Evolutionary conservation across 192 early-diverging fungal species (phyloP).

Genomic region (Coemansia sp.): DNA sequence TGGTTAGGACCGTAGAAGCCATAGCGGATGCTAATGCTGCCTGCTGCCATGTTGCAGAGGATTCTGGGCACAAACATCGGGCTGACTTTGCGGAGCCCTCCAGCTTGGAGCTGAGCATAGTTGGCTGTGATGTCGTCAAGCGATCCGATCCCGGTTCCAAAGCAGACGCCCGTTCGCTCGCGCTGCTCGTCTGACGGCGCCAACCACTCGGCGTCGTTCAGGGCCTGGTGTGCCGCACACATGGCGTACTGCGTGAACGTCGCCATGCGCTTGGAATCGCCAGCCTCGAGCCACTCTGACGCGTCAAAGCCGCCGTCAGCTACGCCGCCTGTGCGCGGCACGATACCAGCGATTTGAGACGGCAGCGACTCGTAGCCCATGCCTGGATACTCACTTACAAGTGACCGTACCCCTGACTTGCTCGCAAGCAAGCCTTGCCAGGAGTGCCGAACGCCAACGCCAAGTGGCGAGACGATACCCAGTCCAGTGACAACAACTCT

Average conservation of each 20-base stretch:
- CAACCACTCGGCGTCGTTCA: conserved; percentile 82
- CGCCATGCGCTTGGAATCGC: conserved; percentile 77
- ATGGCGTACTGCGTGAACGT: conserved; percentile 88
- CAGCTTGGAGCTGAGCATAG: conserved; percentile 50
- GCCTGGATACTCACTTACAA: conserved; percentile 21
- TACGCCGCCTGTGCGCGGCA: conserved; percentile 57
- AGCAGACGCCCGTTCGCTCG: conserved; percentile 79
- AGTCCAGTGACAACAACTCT: conserved; percentile 96
- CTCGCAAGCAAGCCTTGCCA: conserved; percentile 78
- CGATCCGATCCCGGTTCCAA: conserved; percentile 94
- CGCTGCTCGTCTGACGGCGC: conserved; percentile 60
- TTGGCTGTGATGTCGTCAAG: conserved; percentile 79
- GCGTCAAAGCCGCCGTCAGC: conserved; percentile 69
- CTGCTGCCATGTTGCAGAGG: conserved; percentile 94
- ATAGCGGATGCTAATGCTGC: conserved; percentile 88
- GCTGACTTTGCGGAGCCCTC: conserved; percentile 73
- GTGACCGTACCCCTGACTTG: conserved; percentile 77
- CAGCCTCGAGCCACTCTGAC: conserved; percentile 73
- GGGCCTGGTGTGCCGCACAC: conserved; percentile 79
- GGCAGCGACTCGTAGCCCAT: conserved; percentile 68
- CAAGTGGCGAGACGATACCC: conserved; percentile 90
- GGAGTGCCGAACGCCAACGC: conserved; percentile 66
- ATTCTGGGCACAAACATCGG: conserved; percentile 92
- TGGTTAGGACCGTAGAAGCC: conserved; percentile 90
- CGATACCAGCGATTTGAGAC: conserved; percentile 76